Percentiles rank a stretch among this genome's conserved stretches.
Conservation (phyloP, 2,329 filamentous ascomycete species). For the Alternaria triticimaculans region DNA sequence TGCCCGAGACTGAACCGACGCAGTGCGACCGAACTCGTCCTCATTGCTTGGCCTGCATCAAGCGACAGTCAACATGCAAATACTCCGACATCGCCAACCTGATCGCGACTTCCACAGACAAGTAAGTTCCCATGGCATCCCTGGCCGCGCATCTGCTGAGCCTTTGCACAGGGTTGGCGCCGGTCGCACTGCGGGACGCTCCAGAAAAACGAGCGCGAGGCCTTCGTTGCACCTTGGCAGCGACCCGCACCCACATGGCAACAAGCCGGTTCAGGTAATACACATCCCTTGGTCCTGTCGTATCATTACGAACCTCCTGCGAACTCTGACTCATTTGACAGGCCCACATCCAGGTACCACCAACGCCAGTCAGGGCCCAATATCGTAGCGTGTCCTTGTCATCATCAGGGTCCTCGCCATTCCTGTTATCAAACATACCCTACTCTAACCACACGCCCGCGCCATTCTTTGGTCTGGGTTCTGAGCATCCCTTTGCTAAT, state of each 20-base stretch:
- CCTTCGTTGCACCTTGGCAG: conserved; percentile 29
- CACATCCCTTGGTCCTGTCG: conserved; percentile 22
- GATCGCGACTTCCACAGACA: conserved; percentile 66
- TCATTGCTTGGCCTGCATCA: conserved; percentile 65
- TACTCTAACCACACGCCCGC: conserved; percentile 74
- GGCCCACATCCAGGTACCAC: conserved; percentile 32
- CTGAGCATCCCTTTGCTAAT: conserved; percentile 80
- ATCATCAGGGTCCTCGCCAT: conserved; percentile 55
- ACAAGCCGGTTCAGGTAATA: conserved; percentile 40
- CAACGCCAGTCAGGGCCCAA: conserved; percentile 35
- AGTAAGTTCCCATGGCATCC: conserved; percentile 44
- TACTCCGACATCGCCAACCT: conserved; percentile 80
- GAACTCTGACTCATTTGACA: conserved; percentile 28
- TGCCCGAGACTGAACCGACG: conserved; percentile 14
- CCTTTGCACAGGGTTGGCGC: conserved; percentile 32
- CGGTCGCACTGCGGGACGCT: conserved; percentile 31
- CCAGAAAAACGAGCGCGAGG: conserved; percentile 41
- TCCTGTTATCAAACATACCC: conserved; percentile 73
- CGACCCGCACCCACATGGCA: conserved; percentile 28
- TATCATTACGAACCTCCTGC: conserved; percentile 5
- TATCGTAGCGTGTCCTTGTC: conserved; percentile 46
- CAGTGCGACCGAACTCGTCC: conserved; percentile 79
- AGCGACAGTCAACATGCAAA: conserved; percentile 75
- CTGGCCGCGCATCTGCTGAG: conserved; percentile 25
- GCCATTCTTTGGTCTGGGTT: conserved; percentile 81